Base-by-base conservation (phyloP, 441 rosid species). In the Melastoma candidum region DNA sequence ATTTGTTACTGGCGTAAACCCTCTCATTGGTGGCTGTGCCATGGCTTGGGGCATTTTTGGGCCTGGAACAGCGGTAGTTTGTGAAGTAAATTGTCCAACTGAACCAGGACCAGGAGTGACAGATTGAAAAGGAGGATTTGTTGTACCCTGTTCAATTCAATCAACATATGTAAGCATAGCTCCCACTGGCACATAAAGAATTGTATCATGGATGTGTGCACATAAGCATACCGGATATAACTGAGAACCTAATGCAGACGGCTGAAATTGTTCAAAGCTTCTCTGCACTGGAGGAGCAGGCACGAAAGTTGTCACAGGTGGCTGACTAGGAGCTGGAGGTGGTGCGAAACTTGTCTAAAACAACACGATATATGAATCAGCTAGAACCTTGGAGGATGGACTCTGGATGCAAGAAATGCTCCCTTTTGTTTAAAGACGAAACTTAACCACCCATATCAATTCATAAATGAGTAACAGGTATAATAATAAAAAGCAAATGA, bases 181-280 rank as follows among this genome's bases (percentile, higher is more conserved):
- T 11, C 50, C 56, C 25, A 44, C 60, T 53, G 45, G 49, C 46
- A 63, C 60, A 47, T 49, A 58, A 61, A 53, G 54, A 22, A 41
- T 44, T 13, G 3, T n/a, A 10, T 44, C 58, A 13, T 41, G 48
- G 56, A 51, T 26, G 32, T 44, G 29, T n/a, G 60, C 24, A 60
- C 46, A 48, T 32, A 66, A 55, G 78, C 95, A 53, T 63, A 95
- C 98, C 1, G 88, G 77, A 74, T 87, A 87, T 58, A 90, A 69
- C 65, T 85, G 97, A 72, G 97, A 78, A 51, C 70, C 79, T 74
- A 77, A 65, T 46, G 87, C 77, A 51, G 95, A 87, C 69, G 82
- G 97, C 77, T 90, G 95, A 65, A 79, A 94, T 66, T 85, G 96
- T 54, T 78, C 92, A 26, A 83, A 89, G 66, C 87, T 87, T 74